These are phyloP conservation scores for Mucor ambiguus DNA, from an alignment of 371 early-diverging fungal genomes.

Conservation along the genomic window DNA sequence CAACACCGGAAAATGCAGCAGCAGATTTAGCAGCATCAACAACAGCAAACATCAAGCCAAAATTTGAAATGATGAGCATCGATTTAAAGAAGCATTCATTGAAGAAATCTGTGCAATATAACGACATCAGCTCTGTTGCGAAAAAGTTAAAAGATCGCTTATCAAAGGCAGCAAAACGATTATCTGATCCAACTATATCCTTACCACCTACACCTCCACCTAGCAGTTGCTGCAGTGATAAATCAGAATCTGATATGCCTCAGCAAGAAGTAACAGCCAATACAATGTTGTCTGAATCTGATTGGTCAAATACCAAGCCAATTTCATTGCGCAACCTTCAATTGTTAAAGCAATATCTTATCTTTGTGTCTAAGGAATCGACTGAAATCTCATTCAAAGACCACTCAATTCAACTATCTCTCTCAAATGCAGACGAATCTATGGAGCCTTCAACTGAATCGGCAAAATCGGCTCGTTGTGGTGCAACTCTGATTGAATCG, in stretches of 20 bases:
- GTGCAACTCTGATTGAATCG: constrained; percentile 37
- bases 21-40: not conserved
- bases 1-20: not conserved
- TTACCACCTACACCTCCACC: constrained; percentile 12
- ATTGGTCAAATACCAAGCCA: constrained; percentile 22
- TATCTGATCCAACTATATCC: constrained; percentile 5
- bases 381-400: constrained; percentile 13
- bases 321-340: constrained; percentile 29
- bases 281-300: constrained; percentile 21
- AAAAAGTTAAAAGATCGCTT: constrained; percentile 30
- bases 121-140: constrained; percentile 23
- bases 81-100: constrained; percentile 3
- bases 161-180: constrained; percentile 21
- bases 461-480: constrained; percentile 15
- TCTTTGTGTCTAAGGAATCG: constrained; percentile 39
- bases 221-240: not conserved
- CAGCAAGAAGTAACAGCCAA: not conserved
- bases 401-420: not conserved
- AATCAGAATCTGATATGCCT: constrained; percentile 3
- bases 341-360: constrained; percentile 39
- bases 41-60: not conserved
- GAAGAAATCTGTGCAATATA: not conserved
- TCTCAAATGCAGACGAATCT: not conserved
- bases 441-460: not conserved
- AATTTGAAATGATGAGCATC: constrained; percentile 12